Evolutionary conservation across 768 basidiomycete species (phyloP).

Genomic region (Cystofilobasidium macerans): DNA sequence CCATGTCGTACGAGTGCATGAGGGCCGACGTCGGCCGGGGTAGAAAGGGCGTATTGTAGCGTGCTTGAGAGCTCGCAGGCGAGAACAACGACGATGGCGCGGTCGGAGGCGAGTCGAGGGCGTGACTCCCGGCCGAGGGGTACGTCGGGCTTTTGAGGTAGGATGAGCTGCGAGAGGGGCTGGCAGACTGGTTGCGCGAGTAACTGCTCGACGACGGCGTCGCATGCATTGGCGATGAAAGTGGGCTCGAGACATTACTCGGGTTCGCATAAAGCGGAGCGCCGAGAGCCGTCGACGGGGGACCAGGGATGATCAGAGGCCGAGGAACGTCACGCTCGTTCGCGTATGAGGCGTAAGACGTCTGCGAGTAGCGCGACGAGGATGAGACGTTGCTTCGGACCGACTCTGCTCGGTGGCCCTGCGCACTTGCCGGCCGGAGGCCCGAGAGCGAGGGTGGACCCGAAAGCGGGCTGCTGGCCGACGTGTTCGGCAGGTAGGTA

Average conservation of each 20-base stretch:
- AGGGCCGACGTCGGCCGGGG: constrained; percentile 23
- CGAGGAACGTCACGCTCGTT: constrained; percentile 14
- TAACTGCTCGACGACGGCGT: background rate
- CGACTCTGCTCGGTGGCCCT: constrained; percentile 15
- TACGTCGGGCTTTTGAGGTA: background rate
- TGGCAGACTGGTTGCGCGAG: background rate
- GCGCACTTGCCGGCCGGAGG: background rate
- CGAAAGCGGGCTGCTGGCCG: background rate
- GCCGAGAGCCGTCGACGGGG: no score
- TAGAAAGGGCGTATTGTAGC: constrained; percentile 5
- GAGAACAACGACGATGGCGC: constrained; percentile 1
- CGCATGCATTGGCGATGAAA: background rate
- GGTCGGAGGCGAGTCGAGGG: constrained; percentile 2
- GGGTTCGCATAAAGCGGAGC: no score
- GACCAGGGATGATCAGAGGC: background rate
- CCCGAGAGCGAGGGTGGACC: background rate
- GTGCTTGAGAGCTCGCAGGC: background rate
- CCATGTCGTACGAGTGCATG: constrained; percentile 13
- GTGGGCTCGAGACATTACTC: background rate
- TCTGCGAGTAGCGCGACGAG: constrained; percentile 19
- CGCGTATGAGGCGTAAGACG: constrained; percentile 15
- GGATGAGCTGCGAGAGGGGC: background rate
- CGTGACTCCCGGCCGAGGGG: background rate
- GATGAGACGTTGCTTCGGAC: constrained; percentile 10
- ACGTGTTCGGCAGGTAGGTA: no score